phyloP scores from a whole-genome alignment of 2,329 filamentous ascomycete species.

The Aspergillus pseudonomiae region DNA sequence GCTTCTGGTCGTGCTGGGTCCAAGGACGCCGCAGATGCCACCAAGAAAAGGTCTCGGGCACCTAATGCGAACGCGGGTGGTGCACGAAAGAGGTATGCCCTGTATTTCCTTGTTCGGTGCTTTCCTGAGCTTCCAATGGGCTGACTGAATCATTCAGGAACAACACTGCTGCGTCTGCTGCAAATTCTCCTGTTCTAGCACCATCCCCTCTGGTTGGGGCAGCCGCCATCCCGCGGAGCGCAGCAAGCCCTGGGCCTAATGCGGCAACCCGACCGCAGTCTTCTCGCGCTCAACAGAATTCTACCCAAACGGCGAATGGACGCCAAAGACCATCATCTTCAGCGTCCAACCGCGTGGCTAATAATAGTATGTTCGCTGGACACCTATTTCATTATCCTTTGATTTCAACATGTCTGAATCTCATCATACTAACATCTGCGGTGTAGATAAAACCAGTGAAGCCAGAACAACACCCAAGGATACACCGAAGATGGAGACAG shows the following conservation, averaged over 20 bases:
- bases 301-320: constrained; percentile 61
- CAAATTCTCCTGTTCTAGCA: constrained; percentile 70
- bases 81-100: constrained; percentile 71
- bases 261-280: constrained; percentile 64
- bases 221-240: constrained; percentile 62
- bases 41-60: constrained; percentile 74
- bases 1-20: constrained; percentile 38
- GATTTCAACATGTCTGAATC: not conserved
- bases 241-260: constrained; percentile 63
- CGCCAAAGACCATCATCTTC: constrained; percentile 63
- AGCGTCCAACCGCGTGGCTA: constrained; percentile 61
- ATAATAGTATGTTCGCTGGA: constrained; percentile 49
- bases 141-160: constrained; percentile 38
- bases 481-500: constrained; percentile 32
- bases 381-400: constrained; percentile 28
- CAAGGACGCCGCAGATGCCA: constrained; percentile 69
- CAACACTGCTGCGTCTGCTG: constrained; percentile 52
- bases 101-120: not conserved
- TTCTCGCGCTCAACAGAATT: constrained; percentile 75
- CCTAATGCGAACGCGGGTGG: constrained; percentile 63
- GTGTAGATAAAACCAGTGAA: constrained; percentile 48
- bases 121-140: not conserved
- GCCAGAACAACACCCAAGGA: constrained; percentile 58
- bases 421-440: constrained; percentile 25
- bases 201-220: constrained; percentile 74